phyloP scores from a whole-genome alignment of 371 early-diverging fungal species.

The Actinomucor elegans region DNA sequence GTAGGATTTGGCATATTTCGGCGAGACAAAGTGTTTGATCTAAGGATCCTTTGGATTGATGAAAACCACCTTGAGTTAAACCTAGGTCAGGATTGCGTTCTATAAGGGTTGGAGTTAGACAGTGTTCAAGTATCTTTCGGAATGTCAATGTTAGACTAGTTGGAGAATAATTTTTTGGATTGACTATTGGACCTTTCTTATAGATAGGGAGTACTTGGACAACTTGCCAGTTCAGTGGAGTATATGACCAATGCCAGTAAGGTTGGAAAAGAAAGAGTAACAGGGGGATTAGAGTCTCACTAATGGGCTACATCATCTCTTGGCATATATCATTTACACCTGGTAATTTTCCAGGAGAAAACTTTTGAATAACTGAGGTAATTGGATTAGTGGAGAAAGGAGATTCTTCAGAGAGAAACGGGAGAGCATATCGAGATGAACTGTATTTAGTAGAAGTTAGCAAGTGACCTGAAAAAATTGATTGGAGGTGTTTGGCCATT shows the following conservation, averaged over 20 bases:
- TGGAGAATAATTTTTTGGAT: constrained; percentile 3
- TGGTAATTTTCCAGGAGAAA: too few species aligned
- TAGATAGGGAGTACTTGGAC: constrained; percentile 28
- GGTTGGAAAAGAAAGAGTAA: constrained; percentile 6
- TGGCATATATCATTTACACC: constrained; percentile 20
- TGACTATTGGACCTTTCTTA: constrained; percentile 6
- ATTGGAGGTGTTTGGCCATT: not conserved
- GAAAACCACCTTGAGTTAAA: constrained; percentile 36
- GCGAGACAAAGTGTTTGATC: constrained; percentile 29
- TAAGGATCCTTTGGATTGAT: constrained; percentile 10
- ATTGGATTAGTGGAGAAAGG: too few species aligned
- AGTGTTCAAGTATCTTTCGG: too few species aligned
- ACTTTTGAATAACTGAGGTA: not conserved
- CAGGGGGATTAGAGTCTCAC: not conserved
- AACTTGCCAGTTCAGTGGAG: constrained; percentile 18
- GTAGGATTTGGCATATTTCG: constrained; percentile 2
- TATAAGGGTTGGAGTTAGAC: too few species aligned
- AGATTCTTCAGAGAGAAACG: too few species aligned
- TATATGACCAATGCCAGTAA: constrained; percentile 18
- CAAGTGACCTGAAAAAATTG: too few species aligned
- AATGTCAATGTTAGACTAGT: constrained; percentile 1
- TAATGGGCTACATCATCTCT: constrained; percentile 24
- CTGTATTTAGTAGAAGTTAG: too few species aligned
- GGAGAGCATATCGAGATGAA: too few species aligned
- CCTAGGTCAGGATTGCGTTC: constrained; percentile 5